A percentile compares a stretch with the other conserved stretches of the same genome.
Evolutionary conservation across 164 flowering plant genomes (phyloP).

Genomic region (Liriodendron chinense): DNA sequence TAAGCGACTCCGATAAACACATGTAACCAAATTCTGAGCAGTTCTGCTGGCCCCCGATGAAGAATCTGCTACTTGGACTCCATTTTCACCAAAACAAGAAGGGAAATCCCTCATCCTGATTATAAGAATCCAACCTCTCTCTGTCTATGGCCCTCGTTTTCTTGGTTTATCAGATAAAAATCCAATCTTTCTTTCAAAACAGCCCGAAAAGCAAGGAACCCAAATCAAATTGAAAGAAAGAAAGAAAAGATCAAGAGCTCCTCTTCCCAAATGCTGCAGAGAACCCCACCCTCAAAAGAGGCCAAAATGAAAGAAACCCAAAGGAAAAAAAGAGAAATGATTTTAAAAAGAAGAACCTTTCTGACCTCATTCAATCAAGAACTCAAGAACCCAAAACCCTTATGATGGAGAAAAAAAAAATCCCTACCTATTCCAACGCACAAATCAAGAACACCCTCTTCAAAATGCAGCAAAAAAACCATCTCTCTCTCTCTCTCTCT

Average conservation of each 20-base stretch:
- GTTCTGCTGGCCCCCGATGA: constrained; percentile 25
- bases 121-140: neutral
- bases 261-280: neutral
- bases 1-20: constrained; percentile 30
- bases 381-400: constrained; percentile 16
- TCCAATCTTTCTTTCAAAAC: neutral
- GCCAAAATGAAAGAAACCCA: constrained; percentile 1
- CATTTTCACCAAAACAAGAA: constrained; percentile 50
- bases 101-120: constrained; percentile 44
- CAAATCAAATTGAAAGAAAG: neutral
- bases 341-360: neutral
- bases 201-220: neutral
- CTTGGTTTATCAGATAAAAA: neutral
- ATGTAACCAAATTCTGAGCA: constrained; percentile 43
- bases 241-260: neutral
- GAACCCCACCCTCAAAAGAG: neutral
- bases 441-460: neutral
- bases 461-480: neutral
- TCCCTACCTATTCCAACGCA: neutral
- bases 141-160: neutral
- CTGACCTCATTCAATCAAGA: constrained; percentile 9
- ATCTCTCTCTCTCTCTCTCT: neutral
- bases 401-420: constrained; percentile 2
- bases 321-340: neutral
- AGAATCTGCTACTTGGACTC: constrained; percentile 45